Base-by-base conservation (phyloP, 345 rosid species). In the Syzygium oleosum region DNA sequence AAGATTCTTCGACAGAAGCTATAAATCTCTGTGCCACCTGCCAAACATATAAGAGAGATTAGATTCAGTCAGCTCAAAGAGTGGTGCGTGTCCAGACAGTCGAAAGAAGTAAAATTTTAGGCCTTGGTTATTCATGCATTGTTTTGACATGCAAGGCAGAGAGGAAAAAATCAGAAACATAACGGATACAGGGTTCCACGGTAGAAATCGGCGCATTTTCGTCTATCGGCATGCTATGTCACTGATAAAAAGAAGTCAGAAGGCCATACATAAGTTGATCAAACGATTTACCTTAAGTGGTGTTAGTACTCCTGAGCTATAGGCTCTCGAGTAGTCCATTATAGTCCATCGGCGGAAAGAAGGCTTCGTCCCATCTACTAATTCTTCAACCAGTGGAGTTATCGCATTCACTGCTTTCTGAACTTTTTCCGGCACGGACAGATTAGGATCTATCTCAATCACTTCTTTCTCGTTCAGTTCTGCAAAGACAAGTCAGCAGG, bases 21-120 rank as follows among this genome's bases (percentile, higher is more conserved):
- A 95, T 88, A 73, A 95, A 88, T 52, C 90, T 87, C 84, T 94
- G 93, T 15, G 96, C 96, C 46, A 94, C 96, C 96, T 95, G 86
- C 29, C 80, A 19, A 23, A 17, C 80, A 73, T 38, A 38, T 2
- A 34, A 7, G 12, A 52, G 78, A 51, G 46, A 41, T 80, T 55
- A 87, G 15, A 29, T 61, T n/a, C 41, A 51, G 29, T 29, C 9
- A 4, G 17, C 38, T 38, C 58, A 3, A 29, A 10, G 58, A 38
- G 19, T 51, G 31, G 25, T 1, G 15, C 9, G 27, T 78, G 52
- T 49, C 77, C 55, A 79, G 63, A 58, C 22, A 7, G 86, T 22
- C 43, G 27, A 85, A 58, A 86, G 12, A 77, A 31, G 68, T 17
- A 29, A 21, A 49, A 85, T 85, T 85, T 58, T 14, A 59, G 38